Percentiles rank a stretch among this genome's conserved stretches.
These are phyloP conservation scores for Capsicum baccatum DNA, from an alignment of 257 asterid genomes.

Conservation along the genomic window DNA sequence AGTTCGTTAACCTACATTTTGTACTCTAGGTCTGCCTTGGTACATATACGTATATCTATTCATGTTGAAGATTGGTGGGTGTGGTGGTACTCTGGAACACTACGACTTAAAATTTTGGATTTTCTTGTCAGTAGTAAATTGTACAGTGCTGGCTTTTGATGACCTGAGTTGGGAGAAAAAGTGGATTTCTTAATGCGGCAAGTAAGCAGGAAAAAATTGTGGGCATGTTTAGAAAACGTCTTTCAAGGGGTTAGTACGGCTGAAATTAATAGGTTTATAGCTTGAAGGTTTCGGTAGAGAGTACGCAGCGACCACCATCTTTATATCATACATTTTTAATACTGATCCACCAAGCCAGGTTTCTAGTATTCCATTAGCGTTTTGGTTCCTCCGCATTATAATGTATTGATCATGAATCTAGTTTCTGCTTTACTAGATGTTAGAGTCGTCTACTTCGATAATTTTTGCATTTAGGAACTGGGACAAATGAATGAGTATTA, in stretches of 20 bases:
- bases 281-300: neutral
- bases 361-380: neutral
- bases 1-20: neutral
- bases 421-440: neutral
- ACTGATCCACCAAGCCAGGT: neutral
- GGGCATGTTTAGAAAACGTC: neutral
- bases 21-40: neutral
- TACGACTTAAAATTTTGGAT: neutral
- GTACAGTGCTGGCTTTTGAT: neutral
- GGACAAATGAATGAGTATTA: neutral
- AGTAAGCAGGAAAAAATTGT: slow-evolving; percentile 1
- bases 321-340: neutral
- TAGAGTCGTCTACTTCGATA: neutral
- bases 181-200: slow-evolving; percentile 7
- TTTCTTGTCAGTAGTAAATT: neutral
- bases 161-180: neutral
- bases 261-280: neutral
- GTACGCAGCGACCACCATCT: neutral
- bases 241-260: neutral
- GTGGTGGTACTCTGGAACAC: neutral
- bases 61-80: neutral
- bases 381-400: neutral
- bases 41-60: neutral
- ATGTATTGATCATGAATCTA: neutral
- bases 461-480: neutral